phyloP scores from a whole-genome alignment of 2,329 filamentous ascomycete species.

The Gnomoniopsis sp. region DNA sequence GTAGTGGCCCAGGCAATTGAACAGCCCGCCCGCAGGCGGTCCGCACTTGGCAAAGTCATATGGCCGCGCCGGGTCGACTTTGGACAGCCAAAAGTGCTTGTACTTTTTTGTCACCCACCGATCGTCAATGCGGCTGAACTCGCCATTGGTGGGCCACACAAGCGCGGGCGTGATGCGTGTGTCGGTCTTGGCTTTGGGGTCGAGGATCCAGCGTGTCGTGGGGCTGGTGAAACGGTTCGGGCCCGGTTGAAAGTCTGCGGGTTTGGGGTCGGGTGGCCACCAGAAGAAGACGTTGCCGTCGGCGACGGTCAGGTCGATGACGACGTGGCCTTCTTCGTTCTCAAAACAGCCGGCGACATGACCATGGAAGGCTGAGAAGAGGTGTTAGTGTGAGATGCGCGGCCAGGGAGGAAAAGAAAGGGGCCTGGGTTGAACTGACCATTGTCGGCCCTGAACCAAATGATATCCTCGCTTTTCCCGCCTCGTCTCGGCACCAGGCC shows the following conservation, averaged over 20 bases:
- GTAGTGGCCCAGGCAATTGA: slow-evolving; percentile 45
- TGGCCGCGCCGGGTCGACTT: slow-evolving; percentile 31
- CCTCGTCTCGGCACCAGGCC: slow-evolving; percentile 48
- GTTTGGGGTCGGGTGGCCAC: slow-evolving; percentile 35
- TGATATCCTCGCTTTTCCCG: slow-evolving; percentile 48
- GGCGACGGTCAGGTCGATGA: slow-evolving; percentile 39
- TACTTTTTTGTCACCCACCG: slow-evolving; percentile 42
- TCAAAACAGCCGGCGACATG: slow-evolving; percentile 48
- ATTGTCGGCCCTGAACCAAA: slow-evolving; percentile 49
- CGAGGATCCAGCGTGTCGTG: slow-evolving; percentile 38
- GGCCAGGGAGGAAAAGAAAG: not conserved
- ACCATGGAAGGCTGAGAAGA: slow-evolving; percentile 37
- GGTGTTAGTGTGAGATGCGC: not conserved
- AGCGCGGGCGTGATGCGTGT: slow-evolving; percentile 34
- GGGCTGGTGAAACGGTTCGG: slow-evolving; percentile 35
- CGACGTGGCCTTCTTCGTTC: slow-evolving; percentile 40
- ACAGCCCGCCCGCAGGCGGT: slow-evolving; percentile 38
- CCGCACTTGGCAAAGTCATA: slow-evolving; percentile 44
- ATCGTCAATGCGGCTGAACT: slow-evolving; percentile 49
- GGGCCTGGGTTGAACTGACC: slow-evolving; percentile 31
- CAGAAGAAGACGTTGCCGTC: slow-evolving; percentile 45
- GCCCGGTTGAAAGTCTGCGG: slow-evolving; percentile 26
- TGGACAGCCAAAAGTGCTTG: slow-evolving; percentile 44
- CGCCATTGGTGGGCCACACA: slow-evolving; percentile 40
- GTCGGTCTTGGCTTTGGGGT: slow-evolving; percentile 32